Base-by-base conservation (phyloP, 164 flowering plant species). In the Magnolia officinalis region DNA sequence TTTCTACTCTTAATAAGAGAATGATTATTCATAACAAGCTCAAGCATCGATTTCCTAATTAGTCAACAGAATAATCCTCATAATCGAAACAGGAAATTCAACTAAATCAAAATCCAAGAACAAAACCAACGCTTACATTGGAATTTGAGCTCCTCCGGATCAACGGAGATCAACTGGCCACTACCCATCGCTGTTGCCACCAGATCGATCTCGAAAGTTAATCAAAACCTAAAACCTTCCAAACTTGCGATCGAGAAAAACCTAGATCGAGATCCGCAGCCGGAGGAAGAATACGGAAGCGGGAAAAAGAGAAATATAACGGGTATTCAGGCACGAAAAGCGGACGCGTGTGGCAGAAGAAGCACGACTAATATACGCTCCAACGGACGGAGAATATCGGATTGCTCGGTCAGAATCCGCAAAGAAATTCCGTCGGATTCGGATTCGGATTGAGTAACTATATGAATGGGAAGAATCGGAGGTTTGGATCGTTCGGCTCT, bases 141-240 rank as follows among this genome's bases (percentile, higher is more conserved):
- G 78, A 93, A 93, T 58, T 74, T 89, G 88, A 93, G 96, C 74
- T 93, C 95, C 9, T 87, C 90, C 2, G 97, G 97, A 45, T 86
- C 85, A 81, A 93, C 83, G 51, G 96, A 85, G 84, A 93, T 84
- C 80, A 93, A 79, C 75, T 82, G 88, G 77, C 82, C 80, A 69
- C 83, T 59, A 31, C 71, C 85, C 84, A 80, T 82, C 76, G 63
- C 37, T 74, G 70, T 78, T 49, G 67, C 58, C 37, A 20, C 72
- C 67, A 31, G 75, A 72, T 63, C 72, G 70, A 80, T 78, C 76
- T 45, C 67, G 4, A 49, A 70, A 8, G 26, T 51, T 61, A 7
- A 77, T 76, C 68, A 78, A 77, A 19, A 67, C 67, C 77, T 19
- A 63, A 37, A 68, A 75, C 6, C 45, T 59, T 51, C 63, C 74